A percentile compares a stretch with the other conserved stretches of the same genome.
Evolutionary conservation across 768 basidiomycete genomes (phyloP).

Genomic region (Boletus subcaerulescens): DNA sequence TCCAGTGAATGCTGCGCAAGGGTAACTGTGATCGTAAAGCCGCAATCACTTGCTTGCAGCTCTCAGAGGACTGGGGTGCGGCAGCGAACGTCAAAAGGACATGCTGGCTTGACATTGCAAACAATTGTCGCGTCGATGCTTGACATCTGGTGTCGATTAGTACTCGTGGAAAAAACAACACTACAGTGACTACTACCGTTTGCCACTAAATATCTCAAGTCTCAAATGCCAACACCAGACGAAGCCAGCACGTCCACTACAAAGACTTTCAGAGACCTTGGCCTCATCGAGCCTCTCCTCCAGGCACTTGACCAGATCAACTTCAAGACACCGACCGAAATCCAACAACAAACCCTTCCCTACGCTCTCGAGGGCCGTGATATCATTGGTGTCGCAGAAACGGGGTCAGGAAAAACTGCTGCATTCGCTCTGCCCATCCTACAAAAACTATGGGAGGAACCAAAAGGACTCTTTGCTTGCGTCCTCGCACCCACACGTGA

Average conservation of each 20-base stretch:
- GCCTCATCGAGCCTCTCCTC: constrained; percentile 86
- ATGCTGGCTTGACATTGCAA: constrained; percentile 41
- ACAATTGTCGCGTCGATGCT: neutral
- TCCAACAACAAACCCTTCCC: constrained; percentile 83
- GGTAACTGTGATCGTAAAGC: constrained; percentile 74
- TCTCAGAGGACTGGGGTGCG: constrained; percentile 61
- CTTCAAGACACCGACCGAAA: constrained; percentile 86
- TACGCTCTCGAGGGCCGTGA: constrained; percentile 88
- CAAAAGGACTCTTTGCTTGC: constrained; percentile 89
- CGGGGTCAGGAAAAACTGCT: constrained; percentile 96
- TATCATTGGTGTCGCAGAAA: constrained; percentile 97
- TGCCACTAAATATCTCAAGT: neutral
- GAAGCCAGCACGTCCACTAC: constrained; percentile 51
- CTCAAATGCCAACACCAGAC: constrained; percentile 58
- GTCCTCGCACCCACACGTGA: constrained; percentile 97
- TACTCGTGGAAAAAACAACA: constrained; percentile 12
- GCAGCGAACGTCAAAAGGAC: constrained; percentile 71
- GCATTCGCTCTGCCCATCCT: constrained; percentile 95
- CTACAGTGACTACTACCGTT: neutral
- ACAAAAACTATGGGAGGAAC: constrained; percentile 95
- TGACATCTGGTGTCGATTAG: neutral
- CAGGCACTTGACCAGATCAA: constrained; percentile 78
- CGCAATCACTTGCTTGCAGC: constrained; percentile 66
- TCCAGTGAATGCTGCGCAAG: constrained; percentile 92
- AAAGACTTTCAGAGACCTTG: constrained; percentile 75